Evolutionary conservation across 306 rosid species (phyloP), one percentile per base, ranked within the genome.

Genomic region (Rosa rugosa): DNA sequence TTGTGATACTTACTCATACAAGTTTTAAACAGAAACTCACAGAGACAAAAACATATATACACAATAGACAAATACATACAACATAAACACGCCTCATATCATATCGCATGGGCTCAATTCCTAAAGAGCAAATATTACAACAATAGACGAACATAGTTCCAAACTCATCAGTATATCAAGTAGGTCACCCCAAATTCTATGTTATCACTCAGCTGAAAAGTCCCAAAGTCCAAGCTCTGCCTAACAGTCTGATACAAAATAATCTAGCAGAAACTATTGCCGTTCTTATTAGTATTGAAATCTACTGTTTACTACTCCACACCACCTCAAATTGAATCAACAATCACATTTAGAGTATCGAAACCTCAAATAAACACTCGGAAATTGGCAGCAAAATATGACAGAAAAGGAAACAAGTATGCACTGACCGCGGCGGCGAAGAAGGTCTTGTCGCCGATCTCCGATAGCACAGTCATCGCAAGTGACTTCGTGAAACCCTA

Each of bases 401-500:
- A 44, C 11, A 36, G 8, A 0, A 41, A n/a, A 20, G 36, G 6
- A 5, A 47, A 9, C 46, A 22, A 63, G 10, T 12, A 71, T 8
- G 27, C 4, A 81, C 97, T 84, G 25, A 95, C 98, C 89, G 99
- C 99, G 75, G 99, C 99, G 38, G 99, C 99, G 45, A 95, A 93
- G 80, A 95, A 95, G 7, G 99, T 95, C 84, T 93, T 93, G 79
- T 95, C 99, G 57, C 99, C 99, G 90, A 95, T 91, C 92, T 95
- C 99, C 6, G 99, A 95, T 75, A 95, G 94, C 76, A 95, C 89
- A 66, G 98, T 95, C 93, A 95, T 90, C 71, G 94, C 98, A 50
- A 95, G 90, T 5, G 99, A 93, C 93, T 95, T 95, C 27, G 94
- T 84, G 75, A 95, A 91, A 81, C 99, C 99, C 99, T 95, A 73